Evolutionary conservation across 2,329 filamentous ascomycete species (phyloP), one percentile per base, ranked within the genome.

Genomic region (Blumeriella jaapii): DNA sequence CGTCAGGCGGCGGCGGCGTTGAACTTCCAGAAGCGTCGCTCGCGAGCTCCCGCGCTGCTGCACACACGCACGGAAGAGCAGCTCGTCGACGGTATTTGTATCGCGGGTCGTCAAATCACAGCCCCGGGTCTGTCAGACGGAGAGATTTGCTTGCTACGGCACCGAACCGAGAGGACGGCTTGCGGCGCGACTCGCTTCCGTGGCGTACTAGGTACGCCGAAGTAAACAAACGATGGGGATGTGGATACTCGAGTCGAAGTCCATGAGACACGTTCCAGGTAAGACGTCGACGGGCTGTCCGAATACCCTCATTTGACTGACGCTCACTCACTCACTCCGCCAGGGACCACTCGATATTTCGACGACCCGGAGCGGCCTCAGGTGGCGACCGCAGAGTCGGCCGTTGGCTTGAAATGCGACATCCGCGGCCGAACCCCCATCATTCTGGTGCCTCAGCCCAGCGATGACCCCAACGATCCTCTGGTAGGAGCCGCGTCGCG

Each of bases 391-490:
- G 46, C 50, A 41, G 61, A 57, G 29, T 59, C 55, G 29, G 55
- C 63, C n/a, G n/a, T n/a, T 16, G 62, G 63, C 40, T 59, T 91
- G 48, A 93, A 91, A 59, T 82, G 76, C 57, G 82, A 87, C 58
- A 68, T 59, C 34, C 78, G 67, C 43, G 79, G 82, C 20, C 63
- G 67, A 12, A 59, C 68, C 12, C 74, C 77, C 32, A 81, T 89
- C 50, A 82, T 95, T 48, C 72, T 95, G 19, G 80, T 93, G 4
- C 89, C 89, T 4, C 89, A 95, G 54, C 89, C 89, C 2, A 87
- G 79, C 43, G 81, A 93, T 58, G 84, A 93, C 56, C 84, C 83
- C 3, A 89, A 93, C 56, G 87, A 95, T 59, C 87, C 85, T 18
- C 65, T 94, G 47, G 73, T 78, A 67, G 40, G 60, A 8, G 22